Evolutionary conservation across 2,329 filamentous ascomycete genomes (phyloP).

Genomic region (Teratosphaeria destructans): DNA sequence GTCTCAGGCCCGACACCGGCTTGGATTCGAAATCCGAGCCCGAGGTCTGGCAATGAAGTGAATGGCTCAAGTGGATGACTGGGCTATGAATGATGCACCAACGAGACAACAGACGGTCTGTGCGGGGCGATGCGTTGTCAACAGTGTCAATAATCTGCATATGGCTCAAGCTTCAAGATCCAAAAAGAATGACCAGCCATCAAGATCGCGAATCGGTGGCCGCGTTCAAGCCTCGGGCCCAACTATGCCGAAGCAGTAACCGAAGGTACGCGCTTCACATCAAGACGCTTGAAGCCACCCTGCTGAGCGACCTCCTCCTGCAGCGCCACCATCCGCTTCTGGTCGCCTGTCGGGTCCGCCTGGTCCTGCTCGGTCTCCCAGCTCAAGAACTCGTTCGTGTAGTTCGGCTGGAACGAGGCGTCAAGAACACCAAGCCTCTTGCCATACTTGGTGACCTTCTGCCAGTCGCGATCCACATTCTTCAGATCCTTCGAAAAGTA

Average conservation of each 20-base stretch:
- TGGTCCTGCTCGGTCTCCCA: slow-evolving; percentile 59
- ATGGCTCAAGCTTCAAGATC: not conserved
- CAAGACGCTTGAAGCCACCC: slow-evolving; percentile 53
- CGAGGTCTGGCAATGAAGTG: not conserved
- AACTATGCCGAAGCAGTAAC: not conserved
- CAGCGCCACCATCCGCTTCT: slow-evolving; percentile 61
- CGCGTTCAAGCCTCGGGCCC: not conserved
- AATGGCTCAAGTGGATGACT: not conserved
- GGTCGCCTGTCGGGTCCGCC: slow-evolving; percentile 57
- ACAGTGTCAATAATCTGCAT: not conserved
- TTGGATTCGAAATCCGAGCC: not conserved
- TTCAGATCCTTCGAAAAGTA: slow-evolving; percentile 66
- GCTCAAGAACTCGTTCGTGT: slow-evolving; percentile 53
- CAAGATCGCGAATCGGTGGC: not conserved
- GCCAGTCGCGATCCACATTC: slow-evolving; percentile 66
- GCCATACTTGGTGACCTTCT: slow-evolving; percentile 66
- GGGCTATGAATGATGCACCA: not conserved
- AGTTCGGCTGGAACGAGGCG: slow-evolving; percentile 58
- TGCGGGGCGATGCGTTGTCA: not conserved
- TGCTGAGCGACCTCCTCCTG: slow-evolving; percentile 55
- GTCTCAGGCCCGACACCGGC: not conserved
- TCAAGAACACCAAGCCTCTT: slow-evolving; percentile 60
- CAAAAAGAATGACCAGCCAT: not conserved
- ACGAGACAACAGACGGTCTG: not conserved
- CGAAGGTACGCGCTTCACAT: slow-evolving; percentile 7